These are phyloP conservation scores for Sarocladium kiliense DNA, from an alignment of 2,329 filamentous ascomycete species.

Conservation along the genomic window DNA sequence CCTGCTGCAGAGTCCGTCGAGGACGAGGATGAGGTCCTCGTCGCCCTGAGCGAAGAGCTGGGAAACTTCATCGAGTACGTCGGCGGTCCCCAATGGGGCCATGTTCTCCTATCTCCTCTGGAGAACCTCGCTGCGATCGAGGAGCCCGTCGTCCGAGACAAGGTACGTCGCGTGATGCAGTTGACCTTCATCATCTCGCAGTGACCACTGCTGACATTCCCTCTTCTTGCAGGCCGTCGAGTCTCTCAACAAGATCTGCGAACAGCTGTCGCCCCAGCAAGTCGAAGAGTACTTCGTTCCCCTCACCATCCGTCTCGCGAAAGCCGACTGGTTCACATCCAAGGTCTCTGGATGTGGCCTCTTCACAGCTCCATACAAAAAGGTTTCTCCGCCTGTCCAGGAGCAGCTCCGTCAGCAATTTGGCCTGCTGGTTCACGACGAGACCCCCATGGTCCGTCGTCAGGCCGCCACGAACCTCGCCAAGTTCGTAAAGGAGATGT, in stretches of 20 bases:
- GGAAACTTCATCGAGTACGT: constrained; percentile 97
- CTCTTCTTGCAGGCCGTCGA: constrained; percentile 71
- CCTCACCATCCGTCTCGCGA: constrained; percentile 89
- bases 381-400: constrained; percentile 82
- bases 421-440: constrained; percentile 88
- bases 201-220: not conserved
- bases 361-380: constrained; percentile 89
- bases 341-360: constrained; percentile 97
- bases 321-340: constrained; percentile 99
- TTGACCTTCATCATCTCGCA: not conserved
- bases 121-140: constrained; percentile 99
- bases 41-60: constrained; percentile 93
- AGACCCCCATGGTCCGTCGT: constrained; percentile 97
- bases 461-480: constrained; percentile 94
- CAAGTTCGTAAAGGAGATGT: constrained; percentile 98
- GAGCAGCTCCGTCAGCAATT: constrained; percentile 91
- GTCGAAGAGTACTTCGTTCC: constrained; percentile 98
- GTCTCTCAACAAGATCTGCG: constrained; percentile 98
- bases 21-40: constrained; percentile 97
- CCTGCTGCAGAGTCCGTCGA: constrained; percentile 80
- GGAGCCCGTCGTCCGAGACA: constrained; percentile 94
- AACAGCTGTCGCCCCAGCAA: constrained; percentile 82
- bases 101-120: constrained; percentile 92
- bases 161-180: constrained; percentile 51
- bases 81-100: constrained; percentile 85